phyloP scores from a whole-genome alignment of 2,329 filamentous ascomycete species.

The Diaporthe vaccinii region DNA sequence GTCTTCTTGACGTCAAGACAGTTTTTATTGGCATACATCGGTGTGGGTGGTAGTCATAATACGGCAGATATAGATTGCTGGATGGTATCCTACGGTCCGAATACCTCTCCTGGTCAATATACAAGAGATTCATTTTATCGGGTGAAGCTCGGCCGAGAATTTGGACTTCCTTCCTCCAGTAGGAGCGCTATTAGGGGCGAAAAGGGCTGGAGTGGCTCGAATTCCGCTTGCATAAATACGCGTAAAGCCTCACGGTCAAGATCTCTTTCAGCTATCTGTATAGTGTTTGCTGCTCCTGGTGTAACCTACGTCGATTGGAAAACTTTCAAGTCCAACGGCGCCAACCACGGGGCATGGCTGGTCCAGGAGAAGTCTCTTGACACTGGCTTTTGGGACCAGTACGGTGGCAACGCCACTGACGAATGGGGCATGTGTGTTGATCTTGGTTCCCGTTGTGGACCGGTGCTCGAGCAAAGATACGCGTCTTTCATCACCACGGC shows the following conservation, averaged over 20 bases:
- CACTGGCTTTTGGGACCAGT: conserved; percentile 5
- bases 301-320: neutral
- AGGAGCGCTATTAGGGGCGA: neutral
- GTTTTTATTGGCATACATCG: neutral
- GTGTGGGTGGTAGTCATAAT: neutral
- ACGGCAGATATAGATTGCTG: neutral
- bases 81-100: neutral
- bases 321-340: neutral
- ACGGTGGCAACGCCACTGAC: neutral
- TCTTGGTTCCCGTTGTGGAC: neutral
- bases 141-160: neutral
- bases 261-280: neutral
- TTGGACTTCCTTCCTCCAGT: neutral
- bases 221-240: neutral
- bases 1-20: neutral
- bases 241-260: neutral
- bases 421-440: conserved; percentile 1
- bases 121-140: neutral
- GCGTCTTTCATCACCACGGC: neutral
- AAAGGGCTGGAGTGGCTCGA: neutral
- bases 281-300: neutral
- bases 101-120: neutral
- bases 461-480: neutral
- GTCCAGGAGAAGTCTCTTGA: neutral
- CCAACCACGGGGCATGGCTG: neutral